Evolutionary conservation across 345 rosid genomes (phyloP), one percentile per base, ranked within the genome.

Genomic region (Populus euphratica): DNA sequence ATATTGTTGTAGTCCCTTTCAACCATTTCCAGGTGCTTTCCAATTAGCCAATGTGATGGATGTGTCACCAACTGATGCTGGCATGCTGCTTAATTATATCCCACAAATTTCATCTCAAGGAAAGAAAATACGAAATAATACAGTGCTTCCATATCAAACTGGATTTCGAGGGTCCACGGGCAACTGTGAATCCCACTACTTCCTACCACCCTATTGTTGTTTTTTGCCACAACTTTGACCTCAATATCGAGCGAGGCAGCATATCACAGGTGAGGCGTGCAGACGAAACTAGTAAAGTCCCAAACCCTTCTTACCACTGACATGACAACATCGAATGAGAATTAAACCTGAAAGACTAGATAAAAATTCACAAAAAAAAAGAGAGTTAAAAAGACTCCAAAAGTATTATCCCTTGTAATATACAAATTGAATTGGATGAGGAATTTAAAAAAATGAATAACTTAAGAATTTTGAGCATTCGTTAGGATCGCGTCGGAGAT

Each of bases 401-500:
- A n/a, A 59, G 29, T 27, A 59, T 1, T 1, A 25, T n/a, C 27
- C 27, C 25, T 0, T 56, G 63, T n/a, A 56, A 56, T 56, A n/a
- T 56, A n/a, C 25, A 13, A 8, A 11, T 4, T 69, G 20, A 52
- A 18, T 25, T 6, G 36, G 12, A 23, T 2, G 14, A 38, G 11
- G 36, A 39, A 54, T 36, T 4, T 4, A 39, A 41, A 36, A 41
- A 36, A 2, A 73, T 59, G 50, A 25, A 56, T 0, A 56, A 11
- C 1, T 9, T 9, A 14, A 3, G 29, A 56, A 3, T 29, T 27
- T 59, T 20, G 35, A 13, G 12, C 5, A 12, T 59, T 59, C n/a
- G 33, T 73, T 73, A 56, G 21, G 68, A 73, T 33, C 35, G 35
- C 4, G 76, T 73, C 76, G 14, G 76, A 73, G 61, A 14, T 54